Evolutionary conservation across 371 early-diverging fungal genomes (phyloP), one percentile per base, ranked within the genome.

Genomic region (Mortierella sp.): DNA sequence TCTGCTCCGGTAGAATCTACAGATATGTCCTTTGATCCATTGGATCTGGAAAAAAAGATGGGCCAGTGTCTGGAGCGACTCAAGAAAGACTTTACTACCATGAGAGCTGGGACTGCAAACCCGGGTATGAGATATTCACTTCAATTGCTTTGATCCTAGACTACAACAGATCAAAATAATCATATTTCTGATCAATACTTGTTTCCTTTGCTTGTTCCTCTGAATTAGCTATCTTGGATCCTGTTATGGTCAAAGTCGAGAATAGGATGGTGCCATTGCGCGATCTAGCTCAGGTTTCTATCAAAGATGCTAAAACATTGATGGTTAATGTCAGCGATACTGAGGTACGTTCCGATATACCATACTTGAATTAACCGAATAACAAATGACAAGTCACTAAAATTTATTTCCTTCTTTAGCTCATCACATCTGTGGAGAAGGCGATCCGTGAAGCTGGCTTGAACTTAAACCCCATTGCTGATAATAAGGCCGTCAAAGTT

Each of bases 231-330:
- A 76, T 96, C 22, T 85, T 97, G 76, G 96, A 96, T 73, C 83
- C 85, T 13, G 91, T 97, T 9, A 83, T 80, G 53, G 94, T 97
- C 45, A 84, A 86, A 53, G 86, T 92, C 58, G 89, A 92, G 33
- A 82, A 86, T 41, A 83, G 84, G 16, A 87, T 87, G 28, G 89
- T 89, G 38, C 83, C 90, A 2, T 80, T 97, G 21, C 80, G 89
- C 4, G 89, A 94, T 58, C 73, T 97, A 13, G 95, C 96, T 1
- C 94, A 94, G 79, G 90, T 97, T 7, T 87, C 91, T 21, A 89
- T 96, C 63, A 94, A 96, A 83, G 97, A 97, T 70, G 93, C 95
- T 22, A 94, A 95, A 69, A 95, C 93, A 19, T 85, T 97, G 68
- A 76, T 95, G 69, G 95, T 97, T 16, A 87, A 92, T 28, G 88